Evolutionary conservation across 768 basidiomycete genomes (phyloP).

Genomic region (Mycena pura): DNA sequence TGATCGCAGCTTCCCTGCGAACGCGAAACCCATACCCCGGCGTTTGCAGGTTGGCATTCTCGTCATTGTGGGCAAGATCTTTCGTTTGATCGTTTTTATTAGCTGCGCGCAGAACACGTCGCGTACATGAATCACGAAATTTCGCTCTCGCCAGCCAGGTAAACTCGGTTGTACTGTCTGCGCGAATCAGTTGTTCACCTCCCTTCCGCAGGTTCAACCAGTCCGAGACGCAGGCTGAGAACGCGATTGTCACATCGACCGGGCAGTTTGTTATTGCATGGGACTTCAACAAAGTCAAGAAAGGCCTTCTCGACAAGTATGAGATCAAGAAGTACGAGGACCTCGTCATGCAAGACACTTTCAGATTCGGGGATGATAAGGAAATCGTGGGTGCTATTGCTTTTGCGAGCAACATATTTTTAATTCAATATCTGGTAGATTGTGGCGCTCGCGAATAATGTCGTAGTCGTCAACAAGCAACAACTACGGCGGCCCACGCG

Average conservation of each 20-base stretch:
- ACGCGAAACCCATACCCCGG: constrained; percentile 89
- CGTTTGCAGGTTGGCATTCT: constrained; percentile 63
- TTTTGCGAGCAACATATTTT: neutral
- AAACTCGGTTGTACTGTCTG: constrained; percentile 26
- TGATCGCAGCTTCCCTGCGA: constrained; percentile 94
- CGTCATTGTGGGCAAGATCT: neutral
- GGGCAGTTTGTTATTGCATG: constrained; percentile 94
- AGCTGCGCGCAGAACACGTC: constrained; percentile 86
- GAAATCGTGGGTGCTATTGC: constrained; percentile 75
- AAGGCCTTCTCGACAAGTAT: constrained; percentile 88
- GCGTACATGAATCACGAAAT: constrained; percentile 92
- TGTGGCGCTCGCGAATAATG: constrained; percentile 93
- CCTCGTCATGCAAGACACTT: constrained; percentile 94
- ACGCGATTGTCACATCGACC: constrained; percentile 93
- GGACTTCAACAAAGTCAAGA: constrained; percentile 97
- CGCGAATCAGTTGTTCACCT: constrained; percentile 12
- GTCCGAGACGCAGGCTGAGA: constrained; percentile 87
- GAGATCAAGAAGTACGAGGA: constrained; percentile 98
- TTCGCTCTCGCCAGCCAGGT: constrained; percentile 94
- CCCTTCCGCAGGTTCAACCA: constrained; percentile 80
- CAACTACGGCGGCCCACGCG: constrained; percentile 84
- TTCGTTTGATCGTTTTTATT: neutral
- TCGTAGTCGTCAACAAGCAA: constrained; percentile 94
- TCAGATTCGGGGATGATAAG: constrained; percentile 97
- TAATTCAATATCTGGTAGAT: constrained; percentile 60